These are phyloP conservation scores for Colletotrichum cordylinicola DNA, from an alignment of 2,329 filamentous ascomycete species.

Conservation along the genomic window DNA sequence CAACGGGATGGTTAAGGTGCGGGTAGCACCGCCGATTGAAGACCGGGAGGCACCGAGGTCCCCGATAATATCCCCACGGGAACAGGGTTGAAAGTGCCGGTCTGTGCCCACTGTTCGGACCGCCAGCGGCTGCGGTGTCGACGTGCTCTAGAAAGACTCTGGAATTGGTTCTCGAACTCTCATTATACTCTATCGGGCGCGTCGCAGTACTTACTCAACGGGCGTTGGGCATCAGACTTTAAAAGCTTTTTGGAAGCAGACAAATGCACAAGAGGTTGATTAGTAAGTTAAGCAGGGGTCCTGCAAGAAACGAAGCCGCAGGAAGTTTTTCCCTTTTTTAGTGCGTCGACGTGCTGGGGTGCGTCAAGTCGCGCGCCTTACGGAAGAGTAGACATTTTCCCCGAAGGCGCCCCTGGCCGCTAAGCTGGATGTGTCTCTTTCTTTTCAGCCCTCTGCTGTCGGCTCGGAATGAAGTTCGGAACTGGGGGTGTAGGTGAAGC, in stretches of 20 bases:
- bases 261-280: neutral
- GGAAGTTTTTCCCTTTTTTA: slow-evolving; percentile 7
- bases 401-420: neutral
- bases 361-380: neutral
- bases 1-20: neutral
- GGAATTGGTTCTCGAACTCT: neutral
- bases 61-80: neutral
- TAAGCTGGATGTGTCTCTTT: neutral
- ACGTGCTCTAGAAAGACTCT: neutral
- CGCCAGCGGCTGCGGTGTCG: neutral
- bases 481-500: neutral
- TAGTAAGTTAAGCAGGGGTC: neutral
- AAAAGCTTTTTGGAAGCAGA: neutral
- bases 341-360: neutral
- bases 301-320: neutral
- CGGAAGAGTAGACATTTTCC: neutral
- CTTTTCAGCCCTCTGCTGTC: neutral
- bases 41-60: neutral
- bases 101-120: neutral
- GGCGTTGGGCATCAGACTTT: neutral
- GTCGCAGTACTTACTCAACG: neutral
- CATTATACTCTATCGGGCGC: neutral
- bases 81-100: neutral
- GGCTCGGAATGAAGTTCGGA: neutral
- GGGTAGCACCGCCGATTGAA: neutral